These are phyloP conservation scores for Teunomyces panamensis DNA, from an alignment of 805 yeast species.

Conservation along the genomic window DNA sequence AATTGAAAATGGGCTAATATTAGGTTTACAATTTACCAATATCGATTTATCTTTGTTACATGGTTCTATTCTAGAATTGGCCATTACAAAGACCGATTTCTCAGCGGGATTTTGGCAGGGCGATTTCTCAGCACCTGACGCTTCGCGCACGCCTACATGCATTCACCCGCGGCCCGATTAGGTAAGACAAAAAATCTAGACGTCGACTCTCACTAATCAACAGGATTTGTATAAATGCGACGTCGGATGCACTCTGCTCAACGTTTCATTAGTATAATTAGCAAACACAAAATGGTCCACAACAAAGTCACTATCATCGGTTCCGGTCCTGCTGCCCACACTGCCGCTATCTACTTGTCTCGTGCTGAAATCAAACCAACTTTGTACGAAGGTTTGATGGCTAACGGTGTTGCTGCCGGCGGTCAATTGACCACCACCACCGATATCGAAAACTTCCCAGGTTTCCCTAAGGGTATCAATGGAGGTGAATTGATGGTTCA, in stretches of 20 bases:
- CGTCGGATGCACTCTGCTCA: not conserved
- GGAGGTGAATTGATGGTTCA: constrained; percentile 89
- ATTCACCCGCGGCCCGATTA: no score
- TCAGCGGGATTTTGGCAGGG: no score
- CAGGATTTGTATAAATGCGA: not conserved
- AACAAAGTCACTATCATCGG: constrained; percentile 86
- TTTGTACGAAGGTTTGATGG: constrained; percentile 92
- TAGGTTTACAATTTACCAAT: no score
- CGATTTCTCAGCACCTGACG: no score
- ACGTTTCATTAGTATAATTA: not conserved
- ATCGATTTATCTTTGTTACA: no score
- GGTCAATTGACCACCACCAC: constrained; percentile 99
- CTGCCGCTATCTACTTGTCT: constrained; percentile 95
- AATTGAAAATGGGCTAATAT: no score
- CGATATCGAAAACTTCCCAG: constrained; percentile 98
- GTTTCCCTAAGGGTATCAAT: constrained; percentile 89
- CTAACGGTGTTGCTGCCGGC: constrained; percentile 98
- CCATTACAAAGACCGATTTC: no score
- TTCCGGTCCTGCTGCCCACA: constrained; percentile 99
- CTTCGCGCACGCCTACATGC: no score
- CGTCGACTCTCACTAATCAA: not conserved
- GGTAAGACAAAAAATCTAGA: not conserved
- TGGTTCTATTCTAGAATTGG: no score
- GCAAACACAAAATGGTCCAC: constrained; percentile 59
- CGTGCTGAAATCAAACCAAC: constrained; percentile 96